phyloP scores from a whole-genome alignment of 371 early-diverging fungal genomes.

The Saksenaea oblongispora region DNA sequence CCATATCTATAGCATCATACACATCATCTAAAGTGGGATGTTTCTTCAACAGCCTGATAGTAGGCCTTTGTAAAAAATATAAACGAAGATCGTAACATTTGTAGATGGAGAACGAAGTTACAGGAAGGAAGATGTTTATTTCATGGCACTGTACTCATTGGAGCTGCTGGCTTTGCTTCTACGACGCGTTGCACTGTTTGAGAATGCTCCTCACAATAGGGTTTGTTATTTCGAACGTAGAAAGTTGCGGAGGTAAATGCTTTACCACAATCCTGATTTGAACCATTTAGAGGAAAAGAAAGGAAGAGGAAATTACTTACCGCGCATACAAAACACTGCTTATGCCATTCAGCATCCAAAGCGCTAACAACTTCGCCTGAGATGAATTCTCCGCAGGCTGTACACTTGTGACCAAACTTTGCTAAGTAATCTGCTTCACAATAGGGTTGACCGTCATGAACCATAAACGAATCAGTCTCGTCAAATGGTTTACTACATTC shows the following conservation, averaged over 20 bases:
- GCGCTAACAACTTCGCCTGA: constrained; percentile 63
- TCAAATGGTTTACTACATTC: constrained; percentile 71
- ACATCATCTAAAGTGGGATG: too few species aligned
- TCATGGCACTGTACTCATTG: too few species aligned
- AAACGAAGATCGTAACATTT: too few species aligned
- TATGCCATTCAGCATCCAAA: constrained; percentile 67
- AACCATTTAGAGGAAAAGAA: neutral
- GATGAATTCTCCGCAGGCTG: constrained; percentile 62
- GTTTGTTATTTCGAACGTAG: constrained; percentile 52
- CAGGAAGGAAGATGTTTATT: too few species aligned
- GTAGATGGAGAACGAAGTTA: too few species aligned
- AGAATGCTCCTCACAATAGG: constrained; percentile 62
- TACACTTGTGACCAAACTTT: constrained; percentile 66
- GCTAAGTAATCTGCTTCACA: constrained; percentile 71
- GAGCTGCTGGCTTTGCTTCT: neutral
- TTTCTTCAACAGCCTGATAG: too few species aligned
- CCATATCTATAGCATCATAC: too few species aligned
- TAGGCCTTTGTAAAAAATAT: too few species aligned
- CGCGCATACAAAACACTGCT: constrained; percentile 72
- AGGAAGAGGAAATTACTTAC: constrained; percentile 37
- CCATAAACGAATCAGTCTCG: constrained; percentile 59
- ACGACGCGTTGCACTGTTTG: neutral
- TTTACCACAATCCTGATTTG: constrained; percentile 52
- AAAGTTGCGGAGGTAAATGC: constrained; percentile 52
- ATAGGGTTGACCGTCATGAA: constrained; percentile 73